Evolutionary conservation across 1,284 basidiomycete genomes (phyloP).

Genomic region (Leccinum solheimii): DNA sequence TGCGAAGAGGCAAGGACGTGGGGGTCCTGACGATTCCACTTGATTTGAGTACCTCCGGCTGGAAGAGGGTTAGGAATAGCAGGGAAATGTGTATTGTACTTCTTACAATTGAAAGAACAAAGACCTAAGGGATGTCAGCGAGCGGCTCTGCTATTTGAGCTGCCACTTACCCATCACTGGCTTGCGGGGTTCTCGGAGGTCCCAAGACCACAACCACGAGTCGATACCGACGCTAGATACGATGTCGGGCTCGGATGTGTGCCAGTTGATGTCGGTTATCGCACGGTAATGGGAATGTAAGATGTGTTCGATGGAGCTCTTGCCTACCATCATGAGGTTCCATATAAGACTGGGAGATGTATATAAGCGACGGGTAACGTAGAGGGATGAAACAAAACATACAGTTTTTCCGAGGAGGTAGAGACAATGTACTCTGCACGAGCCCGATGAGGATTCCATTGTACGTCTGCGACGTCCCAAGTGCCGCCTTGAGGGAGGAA

Average conservation of each 20-base stretch:
- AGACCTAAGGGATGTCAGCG: constrained; percentile 48
- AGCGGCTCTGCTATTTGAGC: not conserved
- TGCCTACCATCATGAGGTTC: constrained; percentile 77
- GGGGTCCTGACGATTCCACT: constrained; percentile 88
- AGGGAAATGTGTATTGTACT: too few relatives aligned
- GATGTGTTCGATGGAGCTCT: constrained; percentile 76
- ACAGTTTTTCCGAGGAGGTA: constrained; percentile 93
- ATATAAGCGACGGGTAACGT: constrained; percentile 3
- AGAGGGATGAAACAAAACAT: constrained; percentile 34
- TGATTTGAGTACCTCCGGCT: constrained; percentile 92
- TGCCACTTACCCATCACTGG: constrained; percentile 60
- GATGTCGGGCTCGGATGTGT: constrained; percentile 76
- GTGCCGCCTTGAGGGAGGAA: constrained; percentile 95
- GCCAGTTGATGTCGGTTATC: constrained; percentile 97
- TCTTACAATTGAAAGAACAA: constrained; percentile 72
- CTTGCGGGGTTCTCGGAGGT: constrained; percentile 64
- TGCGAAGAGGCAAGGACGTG: constrained; percentile 89
- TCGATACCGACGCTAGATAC: constrained; percentile 80
- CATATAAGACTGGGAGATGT: constrained; percentile 72
- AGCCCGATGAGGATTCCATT: constrained; percentile 93
- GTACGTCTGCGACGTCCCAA: constrained; percentile 96
- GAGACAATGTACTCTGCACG: constrained; percentile 91
- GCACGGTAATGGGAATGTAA: constrained; percentile 88
- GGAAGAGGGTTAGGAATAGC: constrained; percentile 4
- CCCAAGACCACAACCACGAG: constrained; percentile 88